A percentile compares a stretch with the other conserved stretches of the same genome.
phyloP scores from a whole-genome alignment of 129 eudicot species.

The Scalesia atractyloides region DNA sequence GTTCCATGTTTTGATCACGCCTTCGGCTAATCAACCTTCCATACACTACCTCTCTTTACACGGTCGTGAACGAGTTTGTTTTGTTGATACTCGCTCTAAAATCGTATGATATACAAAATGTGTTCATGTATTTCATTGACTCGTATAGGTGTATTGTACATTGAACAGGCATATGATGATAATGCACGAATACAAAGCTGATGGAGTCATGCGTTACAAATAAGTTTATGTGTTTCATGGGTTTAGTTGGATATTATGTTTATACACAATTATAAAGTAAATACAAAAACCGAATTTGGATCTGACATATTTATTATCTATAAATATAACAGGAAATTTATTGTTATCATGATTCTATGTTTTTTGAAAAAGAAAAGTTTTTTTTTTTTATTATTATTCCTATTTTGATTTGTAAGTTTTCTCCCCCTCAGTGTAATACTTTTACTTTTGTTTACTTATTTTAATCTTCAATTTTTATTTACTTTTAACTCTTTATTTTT shows the following conservation, averaged over 20 bases:
- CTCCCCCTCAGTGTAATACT: too few species aligned
- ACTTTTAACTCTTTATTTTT: too few species aligned
- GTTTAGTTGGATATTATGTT: not conserved
- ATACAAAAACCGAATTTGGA: too few species aligned
- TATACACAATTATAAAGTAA: too few species aligned
- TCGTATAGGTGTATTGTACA: not conserved
- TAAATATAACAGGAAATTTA: not conserved
- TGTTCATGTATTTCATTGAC: not conserved
- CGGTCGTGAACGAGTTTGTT: too few species aligned
- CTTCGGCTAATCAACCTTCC: not conserved
- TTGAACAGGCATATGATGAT: not conserved
- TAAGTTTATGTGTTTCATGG: not conserved
- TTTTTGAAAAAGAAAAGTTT: not conserved
- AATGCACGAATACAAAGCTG: not conserved
- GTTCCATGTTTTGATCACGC: not conserved
- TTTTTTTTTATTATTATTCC: not conserved
- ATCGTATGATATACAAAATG: not conserved
- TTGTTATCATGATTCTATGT: not conserved
- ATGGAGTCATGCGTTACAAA: not conserved
- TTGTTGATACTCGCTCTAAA: too few species aligned
- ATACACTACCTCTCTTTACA: not conserved
- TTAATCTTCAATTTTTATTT: too few species aligned
- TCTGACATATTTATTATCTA: not conserved
- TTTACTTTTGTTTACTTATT: too few species aligned
- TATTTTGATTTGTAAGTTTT: too few species aligned